Base-by-base conservation (phyloP, 495 filamentous ascomycete genomes). In the Lasiosphaeria ovina region DNA sequence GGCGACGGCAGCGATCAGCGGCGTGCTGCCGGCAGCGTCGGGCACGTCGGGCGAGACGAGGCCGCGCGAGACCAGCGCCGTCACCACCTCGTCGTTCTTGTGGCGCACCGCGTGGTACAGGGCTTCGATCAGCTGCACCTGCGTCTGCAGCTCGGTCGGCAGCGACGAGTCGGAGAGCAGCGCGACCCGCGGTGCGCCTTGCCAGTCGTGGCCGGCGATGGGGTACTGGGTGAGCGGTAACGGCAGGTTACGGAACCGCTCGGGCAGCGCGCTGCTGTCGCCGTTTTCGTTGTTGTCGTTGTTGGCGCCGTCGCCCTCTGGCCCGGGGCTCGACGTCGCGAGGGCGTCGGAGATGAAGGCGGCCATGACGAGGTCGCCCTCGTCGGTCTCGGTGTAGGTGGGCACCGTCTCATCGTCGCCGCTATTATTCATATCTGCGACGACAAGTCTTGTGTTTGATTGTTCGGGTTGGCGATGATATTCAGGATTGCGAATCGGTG, bases 1-100 rank as follows among this genome's bases (percentile, higher is more conserved):
- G 31, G 57, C 36, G 35, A 77, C 63, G 58, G 73, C 73, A 0
- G 69, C 66, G 51, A 75, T 64, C 7, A 77, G 69, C n/a, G 74
- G 70, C n/a, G 70, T 77, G 16, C 33, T 10, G 40, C 67, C 70
- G 3, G 34, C 2, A 5, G 56, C 51, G 62, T 66, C 47, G 51
- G 69, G 55, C 0, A 65, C 59, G 57, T 73, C 69, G 45, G 72
- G 70, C 6, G 66, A 70, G 51, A 72, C 53, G 57, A 70, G 40
- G 44, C 70, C 69, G 1, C 17, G 35, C 1, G 24, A 11, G 36
- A 74, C 55, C 36, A 74, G 47, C 3, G 55, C 47, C 16, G 54
- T 53, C 17, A 68, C 62, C 35, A 64, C 14, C n/a, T 66, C 67
- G 48, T 40, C 45, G 56, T 70, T 61, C 4, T 59, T 58, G 59